These are phyloP conservation scores for Lachancea sp. DNA, from an alignment of 805 yeast genomes.

Conservation along the genomic window DNA sequence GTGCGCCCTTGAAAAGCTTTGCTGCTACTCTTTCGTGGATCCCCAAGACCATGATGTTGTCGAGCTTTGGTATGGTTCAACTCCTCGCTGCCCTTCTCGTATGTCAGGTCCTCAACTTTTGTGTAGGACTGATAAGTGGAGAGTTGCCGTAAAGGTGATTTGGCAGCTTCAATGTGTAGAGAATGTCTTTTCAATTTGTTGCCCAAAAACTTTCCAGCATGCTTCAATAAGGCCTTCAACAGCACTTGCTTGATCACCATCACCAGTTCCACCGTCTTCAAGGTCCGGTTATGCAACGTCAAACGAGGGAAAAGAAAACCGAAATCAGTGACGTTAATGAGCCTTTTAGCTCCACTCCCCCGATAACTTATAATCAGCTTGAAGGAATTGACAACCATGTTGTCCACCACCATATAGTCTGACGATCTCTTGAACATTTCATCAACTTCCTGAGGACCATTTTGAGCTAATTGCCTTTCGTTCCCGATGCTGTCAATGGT, in stretches of 20 bases:
- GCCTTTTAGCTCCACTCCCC: slow-evolving; percentile 61
- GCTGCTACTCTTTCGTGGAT: not conserved
- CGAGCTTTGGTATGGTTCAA: not conserved
- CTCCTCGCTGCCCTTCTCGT: not conserved
- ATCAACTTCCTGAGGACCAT: slow-evolving; percentile 11
- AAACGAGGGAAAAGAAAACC: slow-evolving; percentile 58
- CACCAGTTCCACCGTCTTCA: slow-evolving; percentile 67
- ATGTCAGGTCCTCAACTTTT: slow-evolving; percentile 9
- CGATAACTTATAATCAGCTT: slow-evolving; percentile 65
- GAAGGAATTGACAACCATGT: slow-evolving; percentile 46
- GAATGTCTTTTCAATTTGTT: slow-evolving; percentile 49
- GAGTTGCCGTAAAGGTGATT: slow-evolving; percentile 10
- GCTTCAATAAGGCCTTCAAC: slow-evolving; percentile 50
- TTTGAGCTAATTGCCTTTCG: not conserved
- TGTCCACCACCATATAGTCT: slow-evolving; percentile 59
- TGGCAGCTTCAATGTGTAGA: slow-evolving; percentile 1
- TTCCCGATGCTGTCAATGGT: slow-evolving; percentile 2
- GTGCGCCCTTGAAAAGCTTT: too few relatives aligned
- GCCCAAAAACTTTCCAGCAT: slow-evolving; percentile 72
- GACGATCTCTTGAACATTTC: slow-evolving; percentile 74
- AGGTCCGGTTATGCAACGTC: slow-evolving; percentile 51
- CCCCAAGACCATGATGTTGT: not conserved
- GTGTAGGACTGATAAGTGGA: slow-evolving; percentile 14
- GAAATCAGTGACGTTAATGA: slow-evolving; percentile 74
- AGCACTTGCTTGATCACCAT: slow-evolving; percentile 55